Evolutionary conservation across 164 flowering plant genomes (phyloP), one percentile per base, ranked within the genome.

Genomic region (Saururus chinensis): DNA sequence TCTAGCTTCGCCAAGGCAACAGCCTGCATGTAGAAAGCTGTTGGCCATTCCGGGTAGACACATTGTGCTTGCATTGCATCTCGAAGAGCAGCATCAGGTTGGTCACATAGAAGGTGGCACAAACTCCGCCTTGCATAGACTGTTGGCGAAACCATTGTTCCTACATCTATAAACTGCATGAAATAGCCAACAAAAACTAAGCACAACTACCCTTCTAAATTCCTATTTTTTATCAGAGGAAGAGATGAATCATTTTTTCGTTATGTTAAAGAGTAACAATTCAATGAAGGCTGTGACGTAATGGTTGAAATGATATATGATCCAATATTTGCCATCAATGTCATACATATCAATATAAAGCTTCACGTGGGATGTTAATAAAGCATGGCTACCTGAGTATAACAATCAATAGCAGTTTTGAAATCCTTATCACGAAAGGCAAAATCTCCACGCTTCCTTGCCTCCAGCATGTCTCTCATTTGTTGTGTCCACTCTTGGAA

Each of bases 401-500:
- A 95, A 65, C 93, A 88, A 59, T 89, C 96, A 19, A 88, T 84
- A 48, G 99, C 97, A 25, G 84, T 74, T 70, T 75, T 88, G 56
- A 95, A 88, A 71, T 95, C 96, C 64, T 80, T 95, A 62, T 91
- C 99, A 24, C 99, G 91, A 60, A 95, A 95, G 48, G 99, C 92
- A 58, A 83, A 71, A 68, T 95, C 99, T 26, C 99, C 99, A 58
- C 89, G 89, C 75, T 95, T 95, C 74, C 96, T 82, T n/a, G 97
- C 95, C 69, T 91, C 96, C 62, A 91, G 73, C 88, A 84, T 91
- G 67, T 95, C 99, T 73, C 92, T 80, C 91, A 91, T 91, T 69
- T 95, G 99, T 62, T 95, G 96, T 20, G 99, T 95, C 99, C 99
- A 95, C 72, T 91, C 97, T 86, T 95, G 99, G 74, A 95, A 95